phyloP scores from a whole-genome alignment of 2,329 filamentous ascomycete species.

The Tolypocladium paradoxum region DNA sequence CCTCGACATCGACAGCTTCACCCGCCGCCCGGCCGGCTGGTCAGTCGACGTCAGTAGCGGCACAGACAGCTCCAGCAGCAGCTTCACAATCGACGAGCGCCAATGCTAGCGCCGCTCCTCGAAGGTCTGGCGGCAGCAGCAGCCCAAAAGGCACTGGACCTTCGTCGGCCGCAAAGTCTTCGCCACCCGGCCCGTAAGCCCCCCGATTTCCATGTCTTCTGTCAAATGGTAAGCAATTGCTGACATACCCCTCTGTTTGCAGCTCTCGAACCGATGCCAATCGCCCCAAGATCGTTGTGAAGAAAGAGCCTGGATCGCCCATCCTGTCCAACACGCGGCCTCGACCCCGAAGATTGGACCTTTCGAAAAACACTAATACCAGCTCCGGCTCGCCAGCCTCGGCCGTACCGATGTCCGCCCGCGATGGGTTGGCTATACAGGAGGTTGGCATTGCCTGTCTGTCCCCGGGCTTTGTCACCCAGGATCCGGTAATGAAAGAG shows the following conservation, averaged over 20 bases:
- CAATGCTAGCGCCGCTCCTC: constrained; percentile 30
- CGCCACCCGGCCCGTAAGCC: constrained; percentile 50
- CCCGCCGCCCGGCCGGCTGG: constrained; percentile 9
- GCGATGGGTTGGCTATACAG: constrained; percentile 73
- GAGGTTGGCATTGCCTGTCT: constrained; percentile 90
- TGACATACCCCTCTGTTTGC: constrained; percentile 6
- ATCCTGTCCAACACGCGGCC: constrained; percentile 64
- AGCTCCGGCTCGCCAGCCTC: constrained; percentile 45
- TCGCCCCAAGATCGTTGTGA: constrained; percentile 76
- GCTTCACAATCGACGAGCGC: constrained; percentile 12
- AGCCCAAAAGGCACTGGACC: constrained; percentile 36
- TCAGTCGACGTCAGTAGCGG: constrained; percentile 30
- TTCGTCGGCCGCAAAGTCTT: constrained; percentile 36
- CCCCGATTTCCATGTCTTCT: not conserved
- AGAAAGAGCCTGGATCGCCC: constrained; percentile 90
- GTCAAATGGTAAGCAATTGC: not conserved
- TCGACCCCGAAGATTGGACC: constrained; percentile 54
- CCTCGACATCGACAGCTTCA: constrained; percentile 23
- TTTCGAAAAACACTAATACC: constrained; percentile 52
- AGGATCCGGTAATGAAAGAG: constrained; percentile 93
- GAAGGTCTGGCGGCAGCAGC: constrained; percentile 39
- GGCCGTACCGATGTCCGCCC: constrained; percentile 65
- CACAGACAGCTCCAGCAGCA: constrained; percentile 29
- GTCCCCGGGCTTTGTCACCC: constrained; percentile 90
- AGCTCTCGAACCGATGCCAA: constrained; percentile 16